These are phyloP conservation scores for Penicillium aurantiogriseum DNA, from an alignment of 2,329 filamentous ascomycete genomes.

Conservation along the genomic window DNA sequence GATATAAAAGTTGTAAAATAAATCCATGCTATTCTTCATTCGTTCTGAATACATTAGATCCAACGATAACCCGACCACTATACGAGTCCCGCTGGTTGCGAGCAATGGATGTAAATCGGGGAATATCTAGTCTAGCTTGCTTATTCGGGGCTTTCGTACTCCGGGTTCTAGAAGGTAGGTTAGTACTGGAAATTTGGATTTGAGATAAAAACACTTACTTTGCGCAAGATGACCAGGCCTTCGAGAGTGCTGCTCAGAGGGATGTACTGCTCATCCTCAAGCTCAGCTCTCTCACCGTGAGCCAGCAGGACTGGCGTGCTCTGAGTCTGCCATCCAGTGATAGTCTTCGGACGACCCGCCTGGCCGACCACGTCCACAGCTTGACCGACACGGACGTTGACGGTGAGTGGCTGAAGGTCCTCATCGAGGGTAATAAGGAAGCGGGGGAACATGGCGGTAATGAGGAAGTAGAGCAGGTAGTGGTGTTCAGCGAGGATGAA, in stretches of 20 bases:
- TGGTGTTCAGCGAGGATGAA: conserved; percentile 72
- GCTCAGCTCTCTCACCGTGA: conserved; percentile 92
- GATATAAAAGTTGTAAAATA: conserved; percentile 19
- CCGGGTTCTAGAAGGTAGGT: conserved; percentile 43
- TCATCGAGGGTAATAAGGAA: conserved; percentile 97
- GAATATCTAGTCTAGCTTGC: conserved; percentile 23
- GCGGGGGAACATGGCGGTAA: conserved; percentile 92
- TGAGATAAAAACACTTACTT: conserved; percentile 60
- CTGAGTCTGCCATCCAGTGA: conserved; percentile 99
- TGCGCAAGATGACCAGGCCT: conserved; percentile 91
- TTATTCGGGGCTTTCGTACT: conserved; percentile 45
- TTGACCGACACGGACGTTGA: conserved; percentile 96
- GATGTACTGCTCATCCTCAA: conserved; percentile 97
- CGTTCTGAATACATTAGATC: conserved; percentile 39
- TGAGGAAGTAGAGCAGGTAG: conserved; percentile 96
- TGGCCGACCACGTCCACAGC: conserved; percentile 98
- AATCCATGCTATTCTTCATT: conserved; percentile 34
- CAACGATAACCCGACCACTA: conserved; percentile 27
- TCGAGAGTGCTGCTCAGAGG: conserved; percentile 87
- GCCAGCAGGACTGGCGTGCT: conserved; percentile 94
- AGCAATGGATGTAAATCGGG: conserved; percentile 19
- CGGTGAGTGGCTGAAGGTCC: conserved; percentile 85
- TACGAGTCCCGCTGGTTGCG: conserved; percentile 18
- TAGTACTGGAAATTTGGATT: conserved; percentile 19
- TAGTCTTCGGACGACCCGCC: conserved; percentile 95